Conservation (phyloP, 2,329 filamentous ascomycete genomes). For the Tolypocladium inflatum region DNA sequence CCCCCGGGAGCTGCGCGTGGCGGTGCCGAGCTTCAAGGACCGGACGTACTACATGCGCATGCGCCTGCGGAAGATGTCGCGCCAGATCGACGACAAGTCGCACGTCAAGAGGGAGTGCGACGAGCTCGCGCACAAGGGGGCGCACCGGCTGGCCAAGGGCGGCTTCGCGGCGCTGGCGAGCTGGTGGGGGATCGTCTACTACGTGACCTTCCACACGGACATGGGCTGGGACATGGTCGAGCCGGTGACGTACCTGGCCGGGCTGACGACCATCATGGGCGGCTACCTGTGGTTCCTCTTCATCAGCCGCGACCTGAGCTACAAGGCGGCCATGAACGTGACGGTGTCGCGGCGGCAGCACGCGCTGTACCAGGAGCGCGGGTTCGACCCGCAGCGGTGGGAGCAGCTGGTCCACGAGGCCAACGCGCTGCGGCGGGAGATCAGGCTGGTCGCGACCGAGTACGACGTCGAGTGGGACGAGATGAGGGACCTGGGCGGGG, state of each 20-base stretch:
- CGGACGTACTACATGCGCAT: slow-evolving; percentile 82
- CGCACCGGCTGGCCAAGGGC: slow-evolving; percentile 68
- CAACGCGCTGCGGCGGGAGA: slow-evolving; percentile 67
- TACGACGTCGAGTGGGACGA: slow-evolving; percentile 91
- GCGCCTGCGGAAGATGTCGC: slow-evolving; percentile 61
- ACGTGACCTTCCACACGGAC: slow-evolving; percentile 60
- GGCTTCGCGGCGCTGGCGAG: slow-evolving; percentile 64
- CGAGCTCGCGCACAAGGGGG: slow-evolving; percentile 62
- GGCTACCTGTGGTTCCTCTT: slow-evolving; percentile 93
- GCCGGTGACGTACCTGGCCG: slow-evolving; percentile 80
- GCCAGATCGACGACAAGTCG: slow-evolving; percentile 58
- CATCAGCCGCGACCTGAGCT: slow-evolving; percentile 81
- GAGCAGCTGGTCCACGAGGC: slow-evolving; percentile 70
- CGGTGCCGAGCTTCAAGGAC: slow-evolving; percentile 80
- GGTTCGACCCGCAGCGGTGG: slow-evolving; percentile 71
- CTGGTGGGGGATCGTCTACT: slow-evolving; percentile 81
- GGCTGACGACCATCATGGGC: slow-evolving; percentile 76
- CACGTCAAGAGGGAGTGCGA: slow-evolving; percentile 78
- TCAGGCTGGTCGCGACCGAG: slow-evolving; percentile 71
- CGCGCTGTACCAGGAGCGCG: slow-evolving; percentile 63
- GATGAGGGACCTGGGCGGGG: slow-evolving; percentile 59
- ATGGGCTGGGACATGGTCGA: slow-evolving; percentile 88
- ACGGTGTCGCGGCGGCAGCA: slow-evolving; percentile 73
- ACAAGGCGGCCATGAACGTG: slow-evolving; percentile 77
- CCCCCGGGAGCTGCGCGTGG: slow-evolving; percentile 57